Evolutionary conservation across 1,284 basidiomycete species (phyloP).

Genomic region (Trichosporon coremiiforme): DNA sequence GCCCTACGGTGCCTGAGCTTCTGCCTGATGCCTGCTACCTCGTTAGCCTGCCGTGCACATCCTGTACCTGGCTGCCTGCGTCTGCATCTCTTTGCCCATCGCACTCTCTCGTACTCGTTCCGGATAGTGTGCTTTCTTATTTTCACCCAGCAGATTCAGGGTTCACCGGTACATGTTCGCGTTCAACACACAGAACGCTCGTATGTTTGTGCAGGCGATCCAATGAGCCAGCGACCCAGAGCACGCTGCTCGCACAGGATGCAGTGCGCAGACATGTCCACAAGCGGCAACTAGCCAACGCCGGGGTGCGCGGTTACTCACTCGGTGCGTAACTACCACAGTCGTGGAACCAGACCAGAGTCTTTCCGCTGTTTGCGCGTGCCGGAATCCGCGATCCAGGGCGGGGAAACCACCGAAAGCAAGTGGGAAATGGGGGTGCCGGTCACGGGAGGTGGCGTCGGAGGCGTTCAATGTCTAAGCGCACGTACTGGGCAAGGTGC

Average conservation of each 20-base stretch:
- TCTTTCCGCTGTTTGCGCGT: neutral
- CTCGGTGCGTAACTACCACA: neutral
- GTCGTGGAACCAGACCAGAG: neutral
- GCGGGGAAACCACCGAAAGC: neutral
- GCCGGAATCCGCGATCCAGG: neutral
- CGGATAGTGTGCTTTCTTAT: neutral
- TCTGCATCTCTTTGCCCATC: neutral
- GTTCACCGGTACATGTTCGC: neutral
- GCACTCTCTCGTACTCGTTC: conserved; percentile 2
- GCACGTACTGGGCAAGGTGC: neutral
- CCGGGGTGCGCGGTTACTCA: neutral
- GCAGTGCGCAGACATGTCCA: neutral
- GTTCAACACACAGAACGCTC: neutral
- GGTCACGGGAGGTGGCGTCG: neutral
- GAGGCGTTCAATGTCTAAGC: conserved; percentile 9
- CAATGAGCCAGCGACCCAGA: neutral
- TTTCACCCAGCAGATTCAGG: conserved; percentile 11
- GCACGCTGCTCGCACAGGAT: neutral
- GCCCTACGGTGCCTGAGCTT: neutral
- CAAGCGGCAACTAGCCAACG: neutral
- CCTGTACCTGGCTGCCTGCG: neutral
- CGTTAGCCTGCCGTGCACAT: neutral
- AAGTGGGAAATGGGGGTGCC: neutral
- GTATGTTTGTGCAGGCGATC: neutral
- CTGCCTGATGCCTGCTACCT: neutral